Percentiles rank a stretch among this genome's conserved stretches.
Conservation (phyloP, 1,139 yeast species). For the Spathaspora sp. region DNA sequence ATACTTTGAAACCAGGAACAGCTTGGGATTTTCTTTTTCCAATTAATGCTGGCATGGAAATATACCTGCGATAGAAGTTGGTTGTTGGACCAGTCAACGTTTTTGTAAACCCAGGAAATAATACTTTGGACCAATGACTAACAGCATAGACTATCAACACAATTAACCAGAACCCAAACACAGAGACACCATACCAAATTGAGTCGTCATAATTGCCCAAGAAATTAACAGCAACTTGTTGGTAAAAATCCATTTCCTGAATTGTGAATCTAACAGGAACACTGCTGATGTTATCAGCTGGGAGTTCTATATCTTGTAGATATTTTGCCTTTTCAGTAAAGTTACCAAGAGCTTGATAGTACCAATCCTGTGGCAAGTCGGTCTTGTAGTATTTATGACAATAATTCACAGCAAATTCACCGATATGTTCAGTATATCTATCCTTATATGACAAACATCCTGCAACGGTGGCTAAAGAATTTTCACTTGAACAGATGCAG, state of each 20-base stretch:
- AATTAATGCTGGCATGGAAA: constrained; percentile 32
- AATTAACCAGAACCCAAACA: constrained; percentile 50
- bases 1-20: constrained; percentile 17
- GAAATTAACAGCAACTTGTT: constrained; percentile 25
- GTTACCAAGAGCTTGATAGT: constrained; percentile 17
- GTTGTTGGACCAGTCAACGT: constrained; percentile 22
- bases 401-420: neutral
- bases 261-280: constrained; percentile 24
- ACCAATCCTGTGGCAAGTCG: constrained; percentile 14
- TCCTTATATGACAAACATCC: constrained; percentile 15
- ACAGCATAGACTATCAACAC: constrained; percentile 41
- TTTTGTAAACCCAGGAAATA: constrained; percentile 26
- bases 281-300: constrained; percentile 18
- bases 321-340: constrained; percentile 20
- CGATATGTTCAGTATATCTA: constrained; percentile 2
- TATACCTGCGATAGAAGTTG: constrained; percentile 26
- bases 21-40: constrained; percentile 25
- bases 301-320: constrained; percentile 20
- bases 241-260: constrained; percentile 14
- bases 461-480: constrained; percentile 17
- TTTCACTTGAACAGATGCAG: constrained; percentile 15
- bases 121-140: constrained; percentile 38
- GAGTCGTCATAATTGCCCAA: constrained; percentile 39
- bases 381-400: neutral
- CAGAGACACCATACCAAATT: constrained; percentile 47